phyloP scores from a whole-genome alignment of 768 basidiomycete species.

The Psilocybe azurescens region DNA sequence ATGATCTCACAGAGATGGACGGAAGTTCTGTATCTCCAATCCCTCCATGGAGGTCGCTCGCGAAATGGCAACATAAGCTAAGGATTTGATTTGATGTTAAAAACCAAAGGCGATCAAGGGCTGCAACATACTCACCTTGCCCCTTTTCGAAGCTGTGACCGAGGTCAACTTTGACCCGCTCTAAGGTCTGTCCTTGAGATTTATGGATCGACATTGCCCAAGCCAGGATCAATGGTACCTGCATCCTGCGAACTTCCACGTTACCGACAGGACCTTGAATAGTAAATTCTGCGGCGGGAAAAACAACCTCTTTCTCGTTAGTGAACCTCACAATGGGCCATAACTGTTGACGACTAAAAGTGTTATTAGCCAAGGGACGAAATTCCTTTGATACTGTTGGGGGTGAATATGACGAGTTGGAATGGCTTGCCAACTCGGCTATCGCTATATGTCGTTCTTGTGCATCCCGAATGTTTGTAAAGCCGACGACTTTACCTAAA shows the following conservation, averaged over 20 bases:
- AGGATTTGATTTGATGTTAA: background rate
- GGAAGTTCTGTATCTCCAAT: slow-evolving; percentile 67
- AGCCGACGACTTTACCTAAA: slow-evolving; percentile 56
- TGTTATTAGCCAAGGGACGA: slow-evolving; percentile 26
- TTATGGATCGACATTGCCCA: slow-evolving; percentile 92
- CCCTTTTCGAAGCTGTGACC: slow-evolving; percentile 76
- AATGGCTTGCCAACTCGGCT: slow-evolving; percentile 24
- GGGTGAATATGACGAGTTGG: background rate
- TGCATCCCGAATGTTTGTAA: slow-evolving; percentile 55
- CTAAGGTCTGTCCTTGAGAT: slow-evolving; percentile 86
- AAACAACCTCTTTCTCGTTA: slow-evolving; percentile 52
- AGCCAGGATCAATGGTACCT: slow-evolving; percentile 63
- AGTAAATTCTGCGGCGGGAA: slow-evolving; percentile 60
- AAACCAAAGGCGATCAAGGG: background rate
- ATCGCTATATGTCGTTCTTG: slow-evolving; percentile 39
- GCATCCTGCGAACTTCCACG: slow-evolving; percentile 61
- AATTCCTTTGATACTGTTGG: slow-evolving; percentile 1
- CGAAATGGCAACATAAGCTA: slow-evolving; percentile 74
- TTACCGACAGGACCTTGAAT: slow-evolving; percentile 59
- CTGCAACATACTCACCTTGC: slow-evolving; percentile 52
- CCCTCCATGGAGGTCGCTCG: slow-evolving; percentile 68
- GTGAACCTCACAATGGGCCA: slow-evolving; percentile 70
- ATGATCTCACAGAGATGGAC: slow-evolving; percentile 54
- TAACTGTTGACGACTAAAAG: slow-evolving; percentile 30
- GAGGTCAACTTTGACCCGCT: slow-evolving; percentile 81